Evolutionary conservation across 176 grass and related monocot species (phyloP).

Genomic region (Sorghum bicolor): Sorghum_bicolor_NCBIv3 NC_012875.2:54376501-54377000

Average conservation of each 20-base stretch:
- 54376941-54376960: constrained; percentile 42
- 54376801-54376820: constrained; percentile 50
- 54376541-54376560: constrained; percentile 81
- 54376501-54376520: constrained; percentile 41
- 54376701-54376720: constrained; percentile 56
- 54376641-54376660: constrained; percentile 62
- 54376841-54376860: constrained; percentile 9
- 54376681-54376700: constrained; percentile 39
- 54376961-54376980: constrained; percentile 38
- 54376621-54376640: constrained; percentile 50
- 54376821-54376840: constrained; percentile 20
- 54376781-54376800: constrained; percentile 65
- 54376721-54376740: constrained; percentile 66
- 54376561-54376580: constrained; percentile 57
- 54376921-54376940: constrained; percentile 42
- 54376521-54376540: constrained; percentile 51
- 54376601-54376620: constrained; percentile 56
- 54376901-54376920: constrained; percentile 32
- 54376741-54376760: constrained; percentile 49
- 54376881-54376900: constrained; percentile 39
- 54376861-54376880: neutral
- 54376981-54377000: constrained; percentile 23
- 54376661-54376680: constrained; percentile 61
- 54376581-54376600: constrained; percentile 32
- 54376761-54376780: constrained; percentile 55